Percentiles rank a stretch among this genome's conserved stretches.
Evolutionary conservation across 2,329 filamentous ascomycete genomes (phyloP).

Genomic region (Chaetothyriales sp.): DNA sequence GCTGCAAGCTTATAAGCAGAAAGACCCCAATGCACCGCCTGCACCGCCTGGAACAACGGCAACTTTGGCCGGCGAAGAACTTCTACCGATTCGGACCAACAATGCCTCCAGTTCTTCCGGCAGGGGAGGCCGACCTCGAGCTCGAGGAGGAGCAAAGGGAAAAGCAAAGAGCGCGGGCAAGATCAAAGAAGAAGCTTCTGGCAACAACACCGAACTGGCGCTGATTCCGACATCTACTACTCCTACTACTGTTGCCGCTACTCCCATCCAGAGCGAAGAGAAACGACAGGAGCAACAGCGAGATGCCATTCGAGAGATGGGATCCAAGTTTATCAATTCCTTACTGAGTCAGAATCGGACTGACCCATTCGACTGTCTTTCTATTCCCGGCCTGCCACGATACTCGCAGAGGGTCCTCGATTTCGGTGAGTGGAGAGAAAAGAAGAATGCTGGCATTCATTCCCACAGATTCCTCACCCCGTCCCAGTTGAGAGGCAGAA

Average conservation of each 20-base stretch:
- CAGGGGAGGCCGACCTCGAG: not conserved
- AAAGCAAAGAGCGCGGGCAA: not conserved
- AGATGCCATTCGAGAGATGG: not conserved
- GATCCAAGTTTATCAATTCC: not conserved
- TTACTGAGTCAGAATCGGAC: conserved; percentile 5
- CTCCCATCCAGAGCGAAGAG: not conserved
- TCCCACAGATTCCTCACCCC: too few relatives aligned
- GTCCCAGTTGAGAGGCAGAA: too few relatives aligned
- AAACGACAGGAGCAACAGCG: conserved; percentile 1
- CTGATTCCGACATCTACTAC: not conserved
- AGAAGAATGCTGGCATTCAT: not conserved
- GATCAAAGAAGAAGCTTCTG: not conserved
- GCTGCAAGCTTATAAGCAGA: not conserved
- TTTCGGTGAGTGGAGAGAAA: not conserved
- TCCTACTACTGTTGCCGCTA: too few relatives aligned
- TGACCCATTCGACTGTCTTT: conserved; percentile 8
- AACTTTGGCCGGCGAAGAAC: conserved; percentile 4
- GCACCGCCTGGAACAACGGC: conserved; percentile 2
- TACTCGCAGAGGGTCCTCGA: not conserved
- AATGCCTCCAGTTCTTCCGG: conserved; percentile 19
- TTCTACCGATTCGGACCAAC: conserved; percentile 24
- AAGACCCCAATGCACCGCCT: not conserved
- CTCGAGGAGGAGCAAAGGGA: not conserved
- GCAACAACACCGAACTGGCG: not conserved
- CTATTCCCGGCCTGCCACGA: not conserved